Evolutionary conservation across 73 alveolate species (phyloP).

Genomic region (Diophrys appendiculata): DNA sequence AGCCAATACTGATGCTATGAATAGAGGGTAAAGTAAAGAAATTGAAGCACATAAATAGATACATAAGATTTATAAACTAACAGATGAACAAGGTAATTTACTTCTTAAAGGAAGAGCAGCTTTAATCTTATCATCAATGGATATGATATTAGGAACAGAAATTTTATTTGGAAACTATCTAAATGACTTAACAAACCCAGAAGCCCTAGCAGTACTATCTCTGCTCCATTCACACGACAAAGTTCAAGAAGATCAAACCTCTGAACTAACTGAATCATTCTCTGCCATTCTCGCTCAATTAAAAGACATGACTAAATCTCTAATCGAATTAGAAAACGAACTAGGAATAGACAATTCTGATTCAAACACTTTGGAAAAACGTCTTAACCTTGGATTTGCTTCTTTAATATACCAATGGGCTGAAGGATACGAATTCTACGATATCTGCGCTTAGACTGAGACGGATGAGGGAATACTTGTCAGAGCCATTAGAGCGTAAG

Average conservation of each 20-base stretch:
- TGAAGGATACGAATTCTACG: constrained; percentile 58
- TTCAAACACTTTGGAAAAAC: constrained; percentile 10
- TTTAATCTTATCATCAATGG: constrained; percentile 52
- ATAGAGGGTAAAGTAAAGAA: background rate
- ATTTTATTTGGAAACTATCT: constrained; percentile 64
- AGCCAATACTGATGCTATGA: too few species aligned
- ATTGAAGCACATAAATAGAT: constrained; percentile 39
- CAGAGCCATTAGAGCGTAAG: constrained; percentile 61
- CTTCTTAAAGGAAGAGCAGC: constrained; percentile 80
- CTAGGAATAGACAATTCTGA: constrained; percentile 31
- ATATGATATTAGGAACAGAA: constrained; percentile 72
- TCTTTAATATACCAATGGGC: constrained; percentile 80
- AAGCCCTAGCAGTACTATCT: constrained; percentile 22
- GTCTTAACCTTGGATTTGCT: constrained; percentile 55
- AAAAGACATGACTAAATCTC: constrained; percentile 3
- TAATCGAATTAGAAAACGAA: constrained; percentile 42
- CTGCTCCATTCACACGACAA: constrained; percentile 11
- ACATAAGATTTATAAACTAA: constrained; percentile 53
- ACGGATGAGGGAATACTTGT: constrained; percentile 76
- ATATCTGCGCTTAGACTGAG: constrained; percentile 35
- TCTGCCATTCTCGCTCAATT: background rate
- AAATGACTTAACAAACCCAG: constrained; percentile 62
- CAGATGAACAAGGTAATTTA: constrained; percentile 65
- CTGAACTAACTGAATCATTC: constrained; percentile 10
- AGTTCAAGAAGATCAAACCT: constrained; percentile 7